Base-by-base conservation (phyloP, 805 yeast genomes). In the Metschnikowia hibisci region DNA sequence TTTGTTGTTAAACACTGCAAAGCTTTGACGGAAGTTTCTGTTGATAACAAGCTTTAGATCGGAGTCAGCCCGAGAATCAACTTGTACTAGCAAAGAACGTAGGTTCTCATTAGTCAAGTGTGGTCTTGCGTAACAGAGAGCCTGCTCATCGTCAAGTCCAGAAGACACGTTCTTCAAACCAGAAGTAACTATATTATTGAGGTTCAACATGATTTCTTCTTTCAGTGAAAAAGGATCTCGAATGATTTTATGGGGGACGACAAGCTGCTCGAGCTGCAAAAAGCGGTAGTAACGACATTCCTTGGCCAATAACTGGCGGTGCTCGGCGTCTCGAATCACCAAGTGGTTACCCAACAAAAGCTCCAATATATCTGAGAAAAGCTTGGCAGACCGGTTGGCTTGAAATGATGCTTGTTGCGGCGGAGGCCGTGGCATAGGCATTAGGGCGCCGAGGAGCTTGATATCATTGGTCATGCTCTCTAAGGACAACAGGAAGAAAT, bases 221-320 rank as follows among this genome's bases (percentile, higher is more conserved):
- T 57, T 52, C 0, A 70, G 56, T 3, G 40, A 18, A 49, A 77
- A 70, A 0, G 87, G 84, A 52, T 85, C 83, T 36, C 60, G 59
- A 1, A 64, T 46, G 10, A 84, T 69, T 22, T 60, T 60, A 52
- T 74, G 77, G 38, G 75, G 74, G n/a, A 84, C 61, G 18, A 89
- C 58, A 46, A 73, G 63, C 63, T 88, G 95, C 58, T 85, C 95
- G 30, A 89, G 66, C 29, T 81, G 88, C 36, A 78, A 65, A 52
- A 89, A 83, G 36, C 91, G 70, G 60, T 87, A 89, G 63, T 84
- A 89, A 34, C 76, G 71, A 50, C 95, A 85, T 57, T 89, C 97
- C 41, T 70, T 70, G 7, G 83, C 60, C 45, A 89, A 66, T 12
- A 76, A 60, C 8, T 64, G 59, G 32, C 96, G 70, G 56, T 82